phyloP scores from a whole-genome alignment of 306 rosid genomes.

The Prosopis cineraria region DNA sequence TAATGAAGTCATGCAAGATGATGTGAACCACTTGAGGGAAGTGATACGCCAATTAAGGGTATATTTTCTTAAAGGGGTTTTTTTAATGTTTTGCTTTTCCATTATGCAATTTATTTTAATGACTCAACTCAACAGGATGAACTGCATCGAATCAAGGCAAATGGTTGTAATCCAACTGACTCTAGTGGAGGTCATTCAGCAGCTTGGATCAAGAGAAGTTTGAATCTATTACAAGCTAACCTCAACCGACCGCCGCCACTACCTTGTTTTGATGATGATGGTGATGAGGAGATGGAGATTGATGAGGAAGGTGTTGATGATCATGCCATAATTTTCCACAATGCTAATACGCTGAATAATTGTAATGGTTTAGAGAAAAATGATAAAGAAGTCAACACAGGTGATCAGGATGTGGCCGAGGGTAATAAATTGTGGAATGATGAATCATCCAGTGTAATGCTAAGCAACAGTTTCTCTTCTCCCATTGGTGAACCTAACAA shows the following conservation, averaged over 20 bases:
- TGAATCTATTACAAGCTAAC: conserved; percentile 70
- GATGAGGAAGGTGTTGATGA: conserved; percentile 83
- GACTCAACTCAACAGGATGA: conserved; percentile 75
- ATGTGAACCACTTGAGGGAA: conserved; percentile 84
- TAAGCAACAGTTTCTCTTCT: conserved; percentile 32
- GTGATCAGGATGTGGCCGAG: conserved; percentile 40
- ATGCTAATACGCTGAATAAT: conserved; percentile 24
- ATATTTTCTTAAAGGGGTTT: conserved; percentile 36
- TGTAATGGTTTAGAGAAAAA: conserved; percentile 38
- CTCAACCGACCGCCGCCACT: conserved; percentile 57
- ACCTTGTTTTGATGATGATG: conserved; percentile 69
- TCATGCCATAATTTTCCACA: conserved; percentile 26
- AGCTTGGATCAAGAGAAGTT: conserved; percentile 92
- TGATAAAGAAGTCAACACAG: conserved; percentile 36
- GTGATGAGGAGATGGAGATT: conserved; percentile 98
- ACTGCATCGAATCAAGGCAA: conserved; percentile 74
- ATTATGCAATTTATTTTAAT: conserved; percentile 27
- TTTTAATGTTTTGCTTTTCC: conserved; percentile 22
- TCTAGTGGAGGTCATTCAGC: conserved; percentile 78
- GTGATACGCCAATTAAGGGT: conserved; percentile 96
- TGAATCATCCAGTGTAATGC: conserved; percentile 47
- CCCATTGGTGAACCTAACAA: conserved; percentile 44
- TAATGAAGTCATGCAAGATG: conserved; percentile 90
- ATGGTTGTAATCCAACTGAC: conserved; percentile 61
- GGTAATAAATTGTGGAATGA: conserved; percentile 41